A percentile compares a stretch with the other conserved stretches of the same genome.
Evolutionary conservation across 2,329 filamentous ascomycete genomes (phyloP).

Genomic region (Aspergillus sp.): DNA sequence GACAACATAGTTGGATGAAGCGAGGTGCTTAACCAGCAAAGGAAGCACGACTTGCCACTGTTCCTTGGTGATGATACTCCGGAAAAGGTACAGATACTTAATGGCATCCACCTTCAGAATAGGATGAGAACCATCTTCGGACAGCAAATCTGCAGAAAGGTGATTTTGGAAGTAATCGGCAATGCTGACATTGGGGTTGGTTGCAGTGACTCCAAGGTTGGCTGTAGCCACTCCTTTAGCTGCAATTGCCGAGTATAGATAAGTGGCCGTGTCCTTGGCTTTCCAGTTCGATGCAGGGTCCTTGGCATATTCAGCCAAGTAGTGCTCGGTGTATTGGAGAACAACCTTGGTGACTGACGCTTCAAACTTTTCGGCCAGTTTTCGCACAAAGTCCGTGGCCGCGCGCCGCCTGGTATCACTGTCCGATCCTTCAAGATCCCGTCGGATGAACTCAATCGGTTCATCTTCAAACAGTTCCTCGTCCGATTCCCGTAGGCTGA

Average conservation of each 20-base stretch:
- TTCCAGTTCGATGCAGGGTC: conserved; percentile 75
- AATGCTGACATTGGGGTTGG: conserved; percentile 82
- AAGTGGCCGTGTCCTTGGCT: conserved; percentile 96
- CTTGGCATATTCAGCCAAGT: conserved; percentile 69
- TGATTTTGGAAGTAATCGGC: conserved; percentile 93
- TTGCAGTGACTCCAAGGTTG: conserved; percentile 82
- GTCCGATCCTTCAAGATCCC: conserved; percentile 93
- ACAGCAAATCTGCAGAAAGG: conserved; percentile 81
- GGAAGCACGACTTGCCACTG: conserved; percentile 90
- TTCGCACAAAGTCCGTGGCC: conserved; percentile 88
- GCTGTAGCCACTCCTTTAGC: conserved; percentile 85
- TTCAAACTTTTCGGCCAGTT: conserved; percentile 86
- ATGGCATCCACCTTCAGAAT: conserved; percentile 97
- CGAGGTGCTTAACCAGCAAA: conserved; percentile 84
- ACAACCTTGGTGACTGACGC: conserved; percentile 80
- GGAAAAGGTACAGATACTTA: conserved; percentile 96
- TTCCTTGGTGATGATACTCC: conserved; percentile 84
- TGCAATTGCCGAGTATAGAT: conserved; percentile 90
- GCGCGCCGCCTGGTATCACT: conserved; percentile 88
- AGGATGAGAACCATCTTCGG: conserved; percentile 64
- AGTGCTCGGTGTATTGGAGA: conserved; percentile 79
- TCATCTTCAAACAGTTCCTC: conserved; percentile 97
- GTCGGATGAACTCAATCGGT: conserved; percentile 94
- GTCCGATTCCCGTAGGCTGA: conserved; percentile 86
- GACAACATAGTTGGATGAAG: conserved; percentile 87